Percentiles rank a stretch among this genome's conserved stretches.
phyloP scores from a whole-genome alignment of 2,329 filamentous ascomycete species.

The Colletotrichum somersetense region DNA sequence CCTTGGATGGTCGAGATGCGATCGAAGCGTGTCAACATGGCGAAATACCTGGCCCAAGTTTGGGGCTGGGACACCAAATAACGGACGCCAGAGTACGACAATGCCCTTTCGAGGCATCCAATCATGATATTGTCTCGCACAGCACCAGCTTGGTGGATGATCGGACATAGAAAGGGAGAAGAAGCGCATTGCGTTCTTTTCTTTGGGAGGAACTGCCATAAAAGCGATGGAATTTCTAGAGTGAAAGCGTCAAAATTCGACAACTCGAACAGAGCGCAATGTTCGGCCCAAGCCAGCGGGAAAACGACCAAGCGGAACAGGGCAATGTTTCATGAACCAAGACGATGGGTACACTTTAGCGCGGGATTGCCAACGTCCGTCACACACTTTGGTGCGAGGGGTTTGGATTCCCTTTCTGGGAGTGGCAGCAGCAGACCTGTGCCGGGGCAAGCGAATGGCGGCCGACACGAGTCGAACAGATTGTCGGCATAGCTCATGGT shows the following conservation, averaged over 20 bases:
- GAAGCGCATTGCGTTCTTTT: not conserved
- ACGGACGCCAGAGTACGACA: not conserved
- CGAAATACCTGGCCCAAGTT: slow-evolving; percentile 90
- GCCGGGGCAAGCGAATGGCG: not conserved
- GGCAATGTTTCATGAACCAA: slow-evolving; percentile 10
- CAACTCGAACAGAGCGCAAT: slow-evolving; percentile 5
- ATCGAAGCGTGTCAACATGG: slow-evolving; percentile 97
- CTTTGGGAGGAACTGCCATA: not conserved
- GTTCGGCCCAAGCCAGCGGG: slow-evolving; percentile 2
- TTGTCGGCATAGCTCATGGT: slow-evolving; percentile 9
- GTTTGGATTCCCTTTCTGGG: slow-evolving; percentile 13
- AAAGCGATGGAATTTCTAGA: not conserved
- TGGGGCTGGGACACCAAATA: slow-evolving; percentile 89
- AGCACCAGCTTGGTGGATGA: not conserved
- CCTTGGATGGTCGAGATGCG: slow-evolving; percentile 99
- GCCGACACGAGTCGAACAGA: slow-evolving; percentile 4
- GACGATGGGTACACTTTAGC: slow-evolving; percentile 3
- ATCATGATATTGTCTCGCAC: slow-evolving; percentile 1
- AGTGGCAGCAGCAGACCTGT: slow-evolving; percentile 1
- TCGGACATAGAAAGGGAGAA: not conserved
- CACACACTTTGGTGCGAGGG: not conserved
- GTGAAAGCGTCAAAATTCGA: not conserved
- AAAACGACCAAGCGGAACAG: slow-evolving; percentile 15
- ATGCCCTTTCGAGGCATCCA: not conserved
- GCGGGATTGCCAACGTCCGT: slow-evolving; percentile 14